phyloP scores from a whole-genome alignment of 2,329 filamentous ascomycete species.

The Lasiodiplodia citricola region DNA sequence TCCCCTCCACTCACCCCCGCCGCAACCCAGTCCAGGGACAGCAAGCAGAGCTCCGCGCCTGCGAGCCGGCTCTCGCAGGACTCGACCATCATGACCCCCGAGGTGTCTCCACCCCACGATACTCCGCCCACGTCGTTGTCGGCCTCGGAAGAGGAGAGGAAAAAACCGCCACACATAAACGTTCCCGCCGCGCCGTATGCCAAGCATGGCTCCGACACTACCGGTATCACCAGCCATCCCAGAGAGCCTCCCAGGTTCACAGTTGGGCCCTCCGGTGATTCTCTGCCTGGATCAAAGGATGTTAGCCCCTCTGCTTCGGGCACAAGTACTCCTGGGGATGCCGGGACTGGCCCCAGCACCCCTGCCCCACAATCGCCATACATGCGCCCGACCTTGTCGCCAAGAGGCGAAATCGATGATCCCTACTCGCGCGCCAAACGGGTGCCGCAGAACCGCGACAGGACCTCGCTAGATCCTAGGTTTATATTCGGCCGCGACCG shows the following conservation, averaged over 20 bases:
- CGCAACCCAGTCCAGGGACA: slow-evolving; percentile 69
- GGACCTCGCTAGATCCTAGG: slow-evolving; percentile 74
- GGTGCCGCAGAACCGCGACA: slow-evolving; percentile 69
- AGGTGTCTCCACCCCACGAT: slow-evolving; percentile 61
- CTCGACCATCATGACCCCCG: slow-evolving; percentile 60
- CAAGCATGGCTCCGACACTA: slow-evolving; percentile 21
- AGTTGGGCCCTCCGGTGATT: slow-evolving; percentile 62
- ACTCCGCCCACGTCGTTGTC: slow-evolving; percentile 55
- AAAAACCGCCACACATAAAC: slow-evolving; percentile 37
- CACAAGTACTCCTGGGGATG: slow-evolving; percentile 51
- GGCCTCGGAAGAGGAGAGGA: slow-evolving; percentile 25
- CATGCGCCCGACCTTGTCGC: slow-evolving; percentile 73
- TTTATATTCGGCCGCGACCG: slow-evolving; percentile 78
- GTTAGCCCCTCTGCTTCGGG: slow-evolving; percentile 66
- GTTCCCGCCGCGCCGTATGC: slow-evolving; percentile 42
- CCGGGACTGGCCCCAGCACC: slow-evolving; percentile 42
- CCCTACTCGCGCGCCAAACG: slow-evolving; percentile 86
- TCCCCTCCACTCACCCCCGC: slow-evolving; percentile 90
- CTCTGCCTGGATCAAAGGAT: slow-evolving; percentile 59
- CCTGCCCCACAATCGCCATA: slow-evolving; percentile 63
- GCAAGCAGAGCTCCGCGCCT: slow-evolving; percentile 36
- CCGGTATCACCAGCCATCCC: slow-evolving; percentile 48
- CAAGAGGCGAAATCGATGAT: slow-evolving; percentile 79
- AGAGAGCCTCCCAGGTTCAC: slow-evolving; percentile 60
- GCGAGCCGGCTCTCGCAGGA: slow-evolving; percentile 44